Conservation (phyloP, 257 asterid species). For the Ilex asprella region DNA sequence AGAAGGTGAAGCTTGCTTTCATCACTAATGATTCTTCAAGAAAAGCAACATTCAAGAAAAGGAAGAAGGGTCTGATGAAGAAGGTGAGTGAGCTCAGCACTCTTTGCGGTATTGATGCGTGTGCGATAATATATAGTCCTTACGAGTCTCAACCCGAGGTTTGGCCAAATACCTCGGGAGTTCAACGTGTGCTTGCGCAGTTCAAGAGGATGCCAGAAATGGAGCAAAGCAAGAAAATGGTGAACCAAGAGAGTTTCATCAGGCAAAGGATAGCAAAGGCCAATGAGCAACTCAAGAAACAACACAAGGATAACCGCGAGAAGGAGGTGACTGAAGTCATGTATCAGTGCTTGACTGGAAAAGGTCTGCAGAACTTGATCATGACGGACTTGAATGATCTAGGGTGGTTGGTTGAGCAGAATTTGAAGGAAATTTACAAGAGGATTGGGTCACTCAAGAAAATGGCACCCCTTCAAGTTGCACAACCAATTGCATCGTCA, state of each 20-base stretch:
- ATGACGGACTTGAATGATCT: slow-evolving; percentile 54
- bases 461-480: slow-evolving; percentile 7
- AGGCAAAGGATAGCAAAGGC: slow-evolving; percentile 56
- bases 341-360: slow-evolving; percentile 63
- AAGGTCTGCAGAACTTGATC: slow-evolving; percentile 33
- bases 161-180: slow-evolving; percentile 60
- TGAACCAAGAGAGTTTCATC: slow-evolving; percentile 66
- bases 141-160: slow-evolving; percentile 60
- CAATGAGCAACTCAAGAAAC: slow-evolving; percentile 59
- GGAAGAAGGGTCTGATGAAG: slow-evolving; percentile 78
- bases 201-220: slow-evolving; percentile 84
- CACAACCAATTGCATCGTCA: background rate
- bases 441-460: slow-evolving; percentile 48
- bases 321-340: slow-evolving; percentile 61
- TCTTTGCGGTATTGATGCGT: slow-evolving; percentile 73
- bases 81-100: slow-evolving; percentile 77
- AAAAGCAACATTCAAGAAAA: slow-evolving; percentile 73
- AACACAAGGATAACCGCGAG: slow-evolving; percentile 58
- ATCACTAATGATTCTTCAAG: slow-evolving; percentile 63
- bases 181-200: slow-evolving; percentile 52
- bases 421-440: slow-evolving; percentile 52
- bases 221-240: slow-evolving; percentile 93
- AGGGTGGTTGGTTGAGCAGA: slow-evolving; percentile 57
- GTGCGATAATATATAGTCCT: slow-evolving; percentile 70
- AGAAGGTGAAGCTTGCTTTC: slow-evolving; percentile 77